A percentile compares a stretch with the other conserved stretches of the same genome.
phyloP scores from a whole-genome alignment of 2,329 filamentous ascomycete species.

The Emmonsiellopsis sp. region DNA sequence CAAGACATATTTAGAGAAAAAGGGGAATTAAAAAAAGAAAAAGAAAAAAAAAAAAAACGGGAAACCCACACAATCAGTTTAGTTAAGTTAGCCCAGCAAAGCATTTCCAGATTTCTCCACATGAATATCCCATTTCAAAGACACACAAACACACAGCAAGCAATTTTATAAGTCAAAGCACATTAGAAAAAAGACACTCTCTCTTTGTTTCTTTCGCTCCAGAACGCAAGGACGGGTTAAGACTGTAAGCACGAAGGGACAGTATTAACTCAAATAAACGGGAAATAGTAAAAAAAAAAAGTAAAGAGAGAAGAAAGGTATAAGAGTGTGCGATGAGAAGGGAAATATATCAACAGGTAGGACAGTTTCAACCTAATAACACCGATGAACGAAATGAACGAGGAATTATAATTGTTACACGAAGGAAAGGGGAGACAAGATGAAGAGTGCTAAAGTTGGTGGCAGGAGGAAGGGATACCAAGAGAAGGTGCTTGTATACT shows the following conservation, averaged over 20 bases:
- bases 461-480: not conserved
- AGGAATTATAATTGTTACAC: not conserved
- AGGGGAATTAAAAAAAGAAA: no score
- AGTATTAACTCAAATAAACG: not conserved
- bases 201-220: slow-evolving; percentile 2
- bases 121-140: no score
- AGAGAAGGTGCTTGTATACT: not conserved
- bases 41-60: no score
- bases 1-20: no score
- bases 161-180: no score
- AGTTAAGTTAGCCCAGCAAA: no score
- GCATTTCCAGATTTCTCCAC: no score
- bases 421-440: not conserved
- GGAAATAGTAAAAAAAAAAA: not conserved
- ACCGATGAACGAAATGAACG: not conserved
- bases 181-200: not conserved
- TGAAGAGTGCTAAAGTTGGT: not conserved
- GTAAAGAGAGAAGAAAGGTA: not conserved
- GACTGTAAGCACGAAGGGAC: not conserved
- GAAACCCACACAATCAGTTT: no score
- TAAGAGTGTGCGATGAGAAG: not conserved
- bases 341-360: not conserved
- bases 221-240: not conserved
- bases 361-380: not conserved
- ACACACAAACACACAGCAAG: no score